A percentile compares a stretch with the other conserved stretches of the same genome.
Conservation (phyloP, 805 yeast species). For the Cyberlindnera subsufficiens region DNA sequence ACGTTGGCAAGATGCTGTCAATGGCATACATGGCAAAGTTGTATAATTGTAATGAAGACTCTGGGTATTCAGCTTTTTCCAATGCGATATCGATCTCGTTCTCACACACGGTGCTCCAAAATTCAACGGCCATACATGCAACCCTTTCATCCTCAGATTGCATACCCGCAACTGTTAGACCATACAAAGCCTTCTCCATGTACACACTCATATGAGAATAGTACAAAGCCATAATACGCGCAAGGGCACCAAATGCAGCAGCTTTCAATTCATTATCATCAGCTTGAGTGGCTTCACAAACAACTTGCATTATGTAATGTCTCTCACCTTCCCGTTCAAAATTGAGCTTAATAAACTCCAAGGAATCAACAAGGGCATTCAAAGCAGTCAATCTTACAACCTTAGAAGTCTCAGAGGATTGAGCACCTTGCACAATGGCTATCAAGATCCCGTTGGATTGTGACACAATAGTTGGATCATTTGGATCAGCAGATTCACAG, state of each 20-base stretch:
- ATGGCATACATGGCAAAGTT: slow-evolving; percentile 85
- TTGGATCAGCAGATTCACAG: slow-evolving; percentile 90
- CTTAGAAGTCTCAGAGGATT: slow-evolving; percentile 66
- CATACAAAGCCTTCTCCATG: slow-evolving; percentile 95
- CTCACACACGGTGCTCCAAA: slow-evolving; percentile 99
- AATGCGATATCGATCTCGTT: slow-evolving; percentile 81
- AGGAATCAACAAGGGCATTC: slow-evolving; percentile 84
- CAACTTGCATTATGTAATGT: slow-evolving; percentile 96
- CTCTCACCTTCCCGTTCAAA: slow-evolving; percentile 93
- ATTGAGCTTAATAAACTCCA: slow-evolving; percentile 82
- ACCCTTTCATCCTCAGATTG: slow-evolving; percentile 76
- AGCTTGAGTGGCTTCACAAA: slow-evolving; percentile 97
- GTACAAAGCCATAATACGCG: slow-evolving; percentile 85
- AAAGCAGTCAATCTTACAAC: slow-evolving; percentile 85
- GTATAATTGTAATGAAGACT: slow-evolving; percentile 47
- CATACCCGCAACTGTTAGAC: slow-evolving; percentile 89
- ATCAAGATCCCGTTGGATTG: slow-evolving; percentile 91
- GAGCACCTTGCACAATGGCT: slow-evolving; percentile 96
- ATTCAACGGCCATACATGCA: slow-evolving; percentile 97
- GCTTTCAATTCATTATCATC: slow-evolving; percentile 78
- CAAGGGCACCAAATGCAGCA: slow-evolving; percentile 92
- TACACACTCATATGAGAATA: slow-evolving; percentile 87
- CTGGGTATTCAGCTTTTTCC: slow-evolving; percentile 58
- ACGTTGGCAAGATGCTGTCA: slow-evolving; percentile 80
- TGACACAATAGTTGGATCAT: slow-evolving; percentile 59